phyloP scores from a whole-genome alignment of 169 alveolate species.

The Fabrea salina region DNA sequence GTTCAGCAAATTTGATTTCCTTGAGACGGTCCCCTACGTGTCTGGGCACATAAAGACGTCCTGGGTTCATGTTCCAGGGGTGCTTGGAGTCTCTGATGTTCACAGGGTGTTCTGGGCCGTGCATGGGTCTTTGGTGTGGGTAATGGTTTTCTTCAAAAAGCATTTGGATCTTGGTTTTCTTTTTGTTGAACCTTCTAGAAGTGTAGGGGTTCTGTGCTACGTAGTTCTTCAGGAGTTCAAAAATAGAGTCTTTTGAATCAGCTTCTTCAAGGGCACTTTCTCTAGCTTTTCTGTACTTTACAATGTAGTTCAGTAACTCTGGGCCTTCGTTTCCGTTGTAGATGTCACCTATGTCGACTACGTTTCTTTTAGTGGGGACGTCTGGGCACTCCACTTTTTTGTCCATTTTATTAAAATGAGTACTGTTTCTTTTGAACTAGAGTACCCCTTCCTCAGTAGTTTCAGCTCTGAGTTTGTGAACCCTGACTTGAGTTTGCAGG shows the following conservation, averaged over 20 bases:
- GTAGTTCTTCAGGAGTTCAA: neutral
- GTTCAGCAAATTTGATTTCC: slow-evolving; percentile 2
- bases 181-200: neutral
- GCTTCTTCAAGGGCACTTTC: neutral
- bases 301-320: neutral
- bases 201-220: slow-evolving; percentile 3
- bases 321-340: slow-evolving; percentile 4
- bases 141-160: slow-evolving; percentile 31
- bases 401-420: slow-evolving; percentile 15
- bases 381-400: neutral
- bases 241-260: neutral
- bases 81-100: slow-evolving; percentile 10
- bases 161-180: neutral
- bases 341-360: slow-evolving; percentile 6
- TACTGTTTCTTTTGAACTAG: too few relatives aligned
- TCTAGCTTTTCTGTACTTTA: neutral
- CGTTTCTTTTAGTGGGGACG: neutral
- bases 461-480: too few relatives aligned
- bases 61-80: slow-evolving; percentile 32
- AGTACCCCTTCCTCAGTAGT: too few relatives aligned
- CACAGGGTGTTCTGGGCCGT: slow-evolving; percentile 30
- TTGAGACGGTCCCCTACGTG: slow-evolving; percentile 6
- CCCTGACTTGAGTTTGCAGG: too few relatives aligned
- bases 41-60: slow-evolving; percentile 5
- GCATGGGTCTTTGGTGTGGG: neutral